These are phyloP conservation scores for Exophiala aquamarina DNA, from an alignment of 2,329 filamentous ascomycete genomes.

Conservation along the genomic window DNA sequence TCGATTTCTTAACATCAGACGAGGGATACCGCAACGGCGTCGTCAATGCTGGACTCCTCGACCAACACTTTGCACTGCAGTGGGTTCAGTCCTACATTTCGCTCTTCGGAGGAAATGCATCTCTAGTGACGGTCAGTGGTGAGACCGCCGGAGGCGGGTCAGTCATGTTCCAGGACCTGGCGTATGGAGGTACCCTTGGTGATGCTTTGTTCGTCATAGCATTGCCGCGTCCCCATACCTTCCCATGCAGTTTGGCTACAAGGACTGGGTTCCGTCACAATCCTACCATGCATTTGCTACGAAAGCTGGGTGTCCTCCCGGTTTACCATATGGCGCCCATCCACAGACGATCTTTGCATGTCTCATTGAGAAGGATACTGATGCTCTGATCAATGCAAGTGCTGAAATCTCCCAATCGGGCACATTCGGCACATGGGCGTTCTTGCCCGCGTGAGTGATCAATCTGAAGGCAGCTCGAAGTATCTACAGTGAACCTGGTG, in stretches of 20 bases:
- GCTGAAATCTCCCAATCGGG: conserved; percentile 35
- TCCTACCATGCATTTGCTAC: conserved; percentile 49
- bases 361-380: conserved; percentile 37
- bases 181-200: conserved; percentile 46
- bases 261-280: conserved; percentile 46
- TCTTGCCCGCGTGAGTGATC: conserved; percentile 37
- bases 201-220: conserved; percentile 35
- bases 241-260: conserved; percentile 54
- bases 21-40: conserved; percentile 55
- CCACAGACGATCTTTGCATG: conserved; percentile 44
- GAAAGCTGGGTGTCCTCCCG: conserved; percentile 40
- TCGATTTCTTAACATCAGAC: conserved; percentile 53
- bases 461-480: background rate
- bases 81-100: conserved; percentile 63
- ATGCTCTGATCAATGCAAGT: conserved; percentile 40
- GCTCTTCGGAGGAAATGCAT: conserved; percentile 54
- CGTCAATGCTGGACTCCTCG: conserved; percentile 64
- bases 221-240: conserved; percentile 53
- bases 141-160: conserved; percentile 54
- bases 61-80: conserved; percentile 60
- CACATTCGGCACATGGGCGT: conserved; percentile 43
- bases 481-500: too few species aligned
- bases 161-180: conserved; percentile 56
- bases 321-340: conserved; percentile 30
- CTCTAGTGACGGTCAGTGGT: conserved; percentile 52